phyloP scores from a whole-genome alignment of 768 basidiomycete species.

The Mycena rebaudengoi region DNA sequence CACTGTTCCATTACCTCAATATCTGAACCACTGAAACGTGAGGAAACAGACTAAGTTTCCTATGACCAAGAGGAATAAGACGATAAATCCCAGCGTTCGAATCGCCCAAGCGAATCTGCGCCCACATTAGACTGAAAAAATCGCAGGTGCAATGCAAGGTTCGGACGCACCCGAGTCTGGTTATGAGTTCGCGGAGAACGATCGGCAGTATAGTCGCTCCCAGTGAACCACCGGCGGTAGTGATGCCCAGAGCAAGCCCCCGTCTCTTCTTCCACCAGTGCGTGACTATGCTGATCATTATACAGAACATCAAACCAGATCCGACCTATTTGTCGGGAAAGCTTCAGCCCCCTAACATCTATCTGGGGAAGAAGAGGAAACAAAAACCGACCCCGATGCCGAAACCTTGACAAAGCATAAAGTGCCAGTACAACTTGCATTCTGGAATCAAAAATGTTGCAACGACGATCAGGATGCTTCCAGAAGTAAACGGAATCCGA shows the following conservation, averaged over 20 bases:
- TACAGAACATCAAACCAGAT: slow-evolving; percentile 53
- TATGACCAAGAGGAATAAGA: slow-evolving; percentile 47
- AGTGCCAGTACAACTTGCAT: slow-evolving; percentile 66
- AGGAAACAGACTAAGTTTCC: slow-evolving; percentile 47
- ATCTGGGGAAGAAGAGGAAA: neutral
- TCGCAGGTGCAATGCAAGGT: neutral
- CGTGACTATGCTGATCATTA: slow-evolving; percentile 47
- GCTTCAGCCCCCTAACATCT: neutral
- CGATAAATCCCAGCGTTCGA: slow-evolving; percentile 56
- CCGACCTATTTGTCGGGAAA: slow-evolving; percentile 17
- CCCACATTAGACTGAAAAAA: neutral
- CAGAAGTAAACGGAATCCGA: slow-evolving; percentile 47
- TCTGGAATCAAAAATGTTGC: slow-evolving; percentile 59
- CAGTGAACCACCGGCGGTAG: slow-evolving; percentile 53
- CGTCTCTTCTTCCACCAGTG: slow-evolving; percentile 59
- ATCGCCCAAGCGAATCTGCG: slow-evolving; percentile 63
- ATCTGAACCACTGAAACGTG: neutral
- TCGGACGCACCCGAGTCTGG: slow-evolving; percentile 48
- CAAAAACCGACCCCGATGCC: slow-evolving; percentile 51
- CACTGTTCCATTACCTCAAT: neutral
- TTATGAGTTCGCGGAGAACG: slow-evolving; percentile 48
- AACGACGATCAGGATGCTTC: slow-evolving; percentile 50
- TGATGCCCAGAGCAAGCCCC: slow-evolving; percentile 55
- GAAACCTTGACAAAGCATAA: slow-evolving; percentile 64
- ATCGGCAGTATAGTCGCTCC: slow-evolving; percentile 60